phyloP scores from a whole-genome alignment of 305 asterid species.

The Plantago coronopus region DNA sequence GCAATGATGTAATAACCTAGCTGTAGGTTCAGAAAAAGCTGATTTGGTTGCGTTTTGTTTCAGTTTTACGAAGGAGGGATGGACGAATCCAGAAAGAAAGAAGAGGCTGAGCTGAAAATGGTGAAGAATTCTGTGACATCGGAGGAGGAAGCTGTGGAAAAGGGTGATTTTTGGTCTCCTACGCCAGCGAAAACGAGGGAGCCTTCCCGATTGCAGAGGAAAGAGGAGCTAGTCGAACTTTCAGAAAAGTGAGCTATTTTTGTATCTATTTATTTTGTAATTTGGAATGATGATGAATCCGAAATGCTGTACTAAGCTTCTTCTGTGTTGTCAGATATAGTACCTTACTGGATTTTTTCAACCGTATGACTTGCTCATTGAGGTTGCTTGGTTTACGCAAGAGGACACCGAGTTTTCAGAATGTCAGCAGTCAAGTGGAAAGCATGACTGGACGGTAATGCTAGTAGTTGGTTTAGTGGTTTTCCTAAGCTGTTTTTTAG shows the following conservation, averaged over 20 bases:
- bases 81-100: neutral
- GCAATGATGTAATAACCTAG: too few relatives aligned
- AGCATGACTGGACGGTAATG: constrained; percentile 63
- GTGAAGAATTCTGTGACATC: constrained; percentile 22
- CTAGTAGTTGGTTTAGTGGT: neutral
- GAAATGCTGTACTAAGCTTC: constrained; percentile 11
- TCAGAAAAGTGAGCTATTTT: constrained; percentile 51
- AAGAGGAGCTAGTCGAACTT: constrained; percentile 34
- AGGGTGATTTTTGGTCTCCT: constrained; percentile 44
- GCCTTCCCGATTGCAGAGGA: constrained; percentile 37
- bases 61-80: too few relatives aligned
- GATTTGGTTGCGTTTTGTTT: too few relatives aligned
- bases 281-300: neutral
- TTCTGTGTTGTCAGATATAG: constrained; percentile 43
- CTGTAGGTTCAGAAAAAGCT: too few relatives aligned
- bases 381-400: constrained; percentile 60
- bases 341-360: constrained; percentile 45
- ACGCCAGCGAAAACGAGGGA: constrained; percentile 65
- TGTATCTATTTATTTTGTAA: constrained; percentile 16
- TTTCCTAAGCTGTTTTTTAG: neutral
- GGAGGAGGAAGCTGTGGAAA: constrained; percentile 24
- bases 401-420: constrained; percentile 47
- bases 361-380: constrained; percentile 55
- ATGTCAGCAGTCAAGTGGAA: constrained; percentile 57
- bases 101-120: constrained; percentile 15